Base-by-base conservation (phyloP, 352 stramenopile genomes). In the Phytophthora idaei region DNA sequence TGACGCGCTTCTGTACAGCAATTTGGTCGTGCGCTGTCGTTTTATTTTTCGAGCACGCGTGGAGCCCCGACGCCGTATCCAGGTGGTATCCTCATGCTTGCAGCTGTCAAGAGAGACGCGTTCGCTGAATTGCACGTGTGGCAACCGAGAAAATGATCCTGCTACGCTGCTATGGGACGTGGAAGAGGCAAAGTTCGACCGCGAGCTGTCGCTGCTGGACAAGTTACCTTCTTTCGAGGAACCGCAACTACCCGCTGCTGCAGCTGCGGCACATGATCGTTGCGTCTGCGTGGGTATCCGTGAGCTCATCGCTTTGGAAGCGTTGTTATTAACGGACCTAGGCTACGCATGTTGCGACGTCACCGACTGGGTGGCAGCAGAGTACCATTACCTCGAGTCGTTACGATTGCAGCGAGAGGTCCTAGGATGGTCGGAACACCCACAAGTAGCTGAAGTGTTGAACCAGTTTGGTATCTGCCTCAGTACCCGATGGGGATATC, bases 381-480 rank as follows among this genome's bases (percentile, higher is more conserved):
- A 94, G 67, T 92, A 90, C 41, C 83, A 90, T 54, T 92, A 92
- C 55, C 61, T 92, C 11, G 87, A 93, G 57, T 87, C 84, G 2
- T 54, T 94, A 50, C 85, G 87, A 4, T 64, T 94, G n/a, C 87
- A 93, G 55, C 74, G 82, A 10, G 87, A 94, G 48, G 87, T 94
- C 8, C 55, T 94, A 6, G 80, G 82, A 11, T 92, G 87, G 76
- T 83, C 71, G 0, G 84, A 93, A 48, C 83, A 94, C 47, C 78
- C 85, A 12, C 85, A 94, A 62, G 80, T 94, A 12, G 87, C 87
- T 10, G 87, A 94, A 54, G 83, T 91, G 27, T 62, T 94, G 1
- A 94, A 94, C 54, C 86, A 93, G 45, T 70, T 94, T 17, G 85
- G 87, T 1, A 93, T 93, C 52, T 92, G 81, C 50, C 64, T 94